A percentile compares a stretch with the other conserved stretches of the same genome.
These are phyloP conservation scores for Rhodotorula toruloides DNA, from an alignment of 768 basidiomycete genomes.

Conservation along the genomic window DNA sequence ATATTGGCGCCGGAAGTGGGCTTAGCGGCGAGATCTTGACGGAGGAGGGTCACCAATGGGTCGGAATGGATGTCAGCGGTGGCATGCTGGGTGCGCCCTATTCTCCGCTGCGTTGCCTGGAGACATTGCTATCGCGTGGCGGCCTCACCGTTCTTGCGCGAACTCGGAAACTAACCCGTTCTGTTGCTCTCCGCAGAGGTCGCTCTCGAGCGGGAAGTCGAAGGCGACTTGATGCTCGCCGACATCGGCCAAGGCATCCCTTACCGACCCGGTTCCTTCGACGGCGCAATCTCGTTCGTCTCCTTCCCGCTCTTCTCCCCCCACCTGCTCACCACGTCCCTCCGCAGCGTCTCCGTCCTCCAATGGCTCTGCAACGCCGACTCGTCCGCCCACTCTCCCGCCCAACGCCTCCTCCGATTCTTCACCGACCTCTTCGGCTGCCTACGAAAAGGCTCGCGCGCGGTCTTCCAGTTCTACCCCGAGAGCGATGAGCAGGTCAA, in stretches of 20 bases:
- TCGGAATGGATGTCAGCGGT: constrained; percentile 88
- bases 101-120: constrained; percentile 23
- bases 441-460: constrained; percentile 76
- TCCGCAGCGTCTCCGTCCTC: constrained; percentile 82
- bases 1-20: constrained; percentile 97
- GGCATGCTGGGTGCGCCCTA: constrained; percentile 95
- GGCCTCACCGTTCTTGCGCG: background rate
- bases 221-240: constrained; percentile 91
- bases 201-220: constrained; percentile 87
- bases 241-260: constrained; percentile 98
- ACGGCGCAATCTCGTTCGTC: constrained; percentile 89
- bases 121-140: background rate
- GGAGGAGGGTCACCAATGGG: constrained; percentile 88
- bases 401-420: constrained; percentile 62
- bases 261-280: constrained; percentile 92
- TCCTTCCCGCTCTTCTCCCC: background rate
- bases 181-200: constrained; percentile 60
- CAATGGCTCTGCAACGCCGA: constrained; percentile 99
- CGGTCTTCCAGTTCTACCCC: constrained; percentile 90
- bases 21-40: constrained; percentile 93
- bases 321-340: background rate
- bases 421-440: constrained; percentile 88
- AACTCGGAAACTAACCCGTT: background rate
- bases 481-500: constrained; percentile 95
- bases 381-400: constrained; percentile 59